Percentiles rank a stretch among this genome's conserved stretches.
Evolutionary conservation across 1,284 basidiomycete species (phyloP).

Genomic region (Sanghuangporus sanghuang): DNA sequence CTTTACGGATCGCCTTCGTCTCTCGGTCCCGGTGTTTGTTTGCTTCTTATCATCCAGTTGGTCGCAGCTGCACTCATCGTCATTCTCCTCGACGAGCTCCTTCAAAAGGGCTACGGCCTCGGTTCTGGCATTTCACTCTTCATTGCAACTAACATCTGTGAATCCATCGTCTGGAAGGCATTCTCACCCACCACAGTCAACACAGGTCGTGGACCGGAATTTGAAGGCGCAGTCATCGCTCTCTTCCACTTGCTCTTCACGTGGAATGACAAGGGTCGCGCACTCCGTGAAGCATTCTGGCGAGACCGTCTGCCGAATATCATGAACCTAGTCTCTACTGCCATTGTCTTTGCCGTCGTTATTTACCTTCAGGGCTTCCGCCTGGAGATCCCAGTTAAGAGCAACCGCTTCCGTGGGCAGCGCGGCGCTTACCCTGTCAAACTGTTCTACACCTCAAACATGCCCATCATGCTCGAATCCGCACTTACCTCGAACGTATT

Average conservation of each 20-base stretch:
- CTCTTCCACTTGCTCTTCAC: conserved; percentile 98
- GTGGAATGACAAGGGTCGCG: conserved; percentile 97
- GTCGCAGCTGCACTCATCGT: conserved; percentile 94
- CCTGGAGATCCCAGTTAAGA: conserved; percentile 98
- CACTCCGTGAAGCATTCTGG: conserved; percentile 98
- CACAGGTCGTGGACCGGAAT: conserved; percentile 97
- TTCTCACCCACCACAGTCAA: conserved; percentile 98
- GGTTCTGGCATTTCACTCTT: conserved; percentile 98
- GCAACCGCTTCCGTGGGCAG: conserved; percentile 93
- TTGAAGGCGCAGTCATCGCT: conserved; percentile 94
- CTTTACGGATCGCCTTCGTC: conserved; percentile 94
- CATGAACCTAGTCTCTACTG: conserved; percentile 95
- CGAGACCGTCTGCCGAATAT: conserved; percentile 94
- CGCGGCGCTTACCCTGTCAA: conserved; percentile 95
- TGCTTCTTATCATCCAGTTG: conserved; percentile 93
- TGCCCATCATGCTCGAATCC: conserved; percentile 99
- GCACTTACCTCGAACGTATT: conserved; percentile 94
- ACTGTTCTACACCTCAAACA: conserved; percentile 98
- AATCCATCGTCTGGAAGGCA: conserved; percentile 99
- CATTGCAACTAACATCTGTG: conserved; percentile 99
- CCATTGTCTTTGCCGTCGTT: conserved; percentile 88
- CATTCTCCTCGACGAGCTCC: conserved; percentile 96
- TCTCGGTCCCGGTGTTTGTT: conserved; percentile 94
- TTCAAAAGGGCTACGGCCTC: conserved; percentile 98
- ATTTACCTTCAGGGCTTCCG: conserved; percentile 99